Evolutionary conservation across 1,139 yeast genomes (phyloP), one percentile per base, ranked within the genome.

Genomic region (Geotrichum candidum): DNA sequence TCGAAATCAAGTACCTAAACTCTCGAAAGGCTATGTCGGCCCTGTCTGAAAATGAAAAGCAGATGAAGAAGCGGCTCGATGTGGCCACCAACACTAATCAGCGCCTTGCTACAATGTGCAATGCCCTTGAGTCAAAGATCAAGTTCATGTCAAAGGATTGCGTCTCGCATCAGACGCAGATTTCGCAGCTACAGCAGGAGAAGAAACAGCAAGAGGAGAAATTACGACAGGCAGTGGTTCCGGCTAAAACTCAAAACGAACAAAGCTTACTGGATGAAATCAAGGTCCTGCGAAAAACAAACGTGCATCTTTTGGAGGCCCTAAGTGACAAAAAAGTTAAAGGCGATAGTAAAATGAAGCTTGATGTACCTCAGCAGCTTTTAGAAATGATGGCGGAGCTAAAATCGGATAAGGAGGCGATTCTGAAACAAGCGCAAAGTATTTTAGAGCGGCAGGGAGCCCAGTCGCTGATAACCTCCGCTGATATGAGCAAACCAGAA

Each of bases 81-180:
- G 53, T 35, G 13, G 53, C 52, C 22, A 45, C 41, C 4, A 45
- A 27, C 22, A 52, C 56, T 13, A 54, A 55, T 45, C 53, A 41
- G 10, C 55, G 59, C 2, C 56, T 59, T 7, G 54, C 61, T n/a
- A 52, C 59, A 13, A 55, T 59, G 61, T 51, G 59, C 35, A 41
- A 48, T 23, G 56, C 56, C 18, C 52, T 59, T 5, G 58, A 59
- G 53, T 51, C 55, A 22, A 54, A 54, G 38, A 59, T 59, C 33
- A 50, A 46, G 23, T 58, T 58, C 51, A 58, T 58, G 61, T 53
- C 53, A 48, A 48, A 48, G 25, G 61, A 58, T 48, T 58, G 61
- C 35, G 58, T 54, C 13, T 23, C 41, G 18, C 58, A 59, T 31
- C 55, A 54, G 13, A 57, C 51, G 5, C 38, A 56, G 48, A 54